phyloP scores from a whole-genome alignment of 78 protist species.

The Guillardia theta region DNA sequence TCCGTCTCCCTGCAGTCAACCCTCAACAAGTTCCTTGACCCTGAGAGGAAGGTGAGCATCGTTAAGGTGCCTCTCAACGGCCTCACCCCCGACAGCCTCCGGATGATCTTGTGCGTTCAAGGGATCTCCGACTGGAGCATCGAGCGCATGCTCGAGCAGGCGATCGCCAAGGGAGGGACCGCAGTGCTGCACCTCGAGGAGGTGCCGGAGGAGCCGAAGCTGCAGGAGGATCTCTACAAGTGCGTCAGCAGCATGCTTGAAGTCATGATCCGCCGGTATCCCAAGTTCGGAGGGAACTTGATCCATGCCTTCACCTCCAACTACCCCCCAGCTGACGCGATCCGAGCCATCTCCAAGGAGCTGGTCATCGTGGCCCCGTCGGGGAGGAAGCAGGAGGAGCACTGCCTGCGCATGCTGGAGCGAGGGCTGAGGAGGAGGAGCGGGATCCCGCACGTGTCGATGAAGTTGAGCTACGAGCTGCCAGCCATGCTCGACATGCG shows the following conservation, averaged over 20 bases:
- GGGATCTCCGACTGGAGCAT: slow-evolving; percentile 26
- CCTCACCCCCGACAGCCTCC: not conserved
- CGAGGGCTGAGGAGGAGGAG: not conserved
- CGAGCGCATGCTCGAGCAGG: slow-evolving; percentile 38
- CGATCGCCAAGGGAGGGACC: not conserved
- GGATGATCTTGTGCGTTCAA: not conserved
- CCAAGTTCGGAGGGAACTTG: not conserved
- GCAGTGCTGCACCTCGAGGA: not conserved
- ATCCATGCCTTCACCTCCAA: not conserved
- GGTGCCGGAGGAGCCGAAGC: not conserved
- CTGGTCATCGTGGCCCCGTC: too few species aligned
- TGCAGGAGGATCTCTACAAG: not conserved
- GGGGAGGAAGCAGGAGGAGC: not conserved
- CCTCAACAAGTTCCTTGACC: not conserved
- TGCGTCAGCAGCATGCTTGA: not conserved
- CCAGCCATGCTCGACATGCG: not conserved
- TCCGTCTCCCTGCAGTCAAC: not conserved
- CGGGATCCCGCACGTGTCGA: not conserved
- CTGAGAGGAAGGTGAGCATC: not conserved
- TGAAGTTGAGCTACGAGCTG: not conserved
- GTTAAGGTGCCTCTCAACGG: slow-evolving; percentile 24
- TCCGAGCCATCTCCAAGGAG: too few species aligned
- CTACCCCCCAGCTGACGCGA: not conserved
- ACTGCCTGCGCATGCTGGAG: not conserved
- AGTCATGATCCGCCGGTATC: not conserved